Percentiles rank a stretch among this genome's conserved stretches.
These are phyloP conservation scores for Tylopilus intermedius DNA, from an alignment of 768 basidiomycete genomes.

Conservation along the genomic window DNA sequence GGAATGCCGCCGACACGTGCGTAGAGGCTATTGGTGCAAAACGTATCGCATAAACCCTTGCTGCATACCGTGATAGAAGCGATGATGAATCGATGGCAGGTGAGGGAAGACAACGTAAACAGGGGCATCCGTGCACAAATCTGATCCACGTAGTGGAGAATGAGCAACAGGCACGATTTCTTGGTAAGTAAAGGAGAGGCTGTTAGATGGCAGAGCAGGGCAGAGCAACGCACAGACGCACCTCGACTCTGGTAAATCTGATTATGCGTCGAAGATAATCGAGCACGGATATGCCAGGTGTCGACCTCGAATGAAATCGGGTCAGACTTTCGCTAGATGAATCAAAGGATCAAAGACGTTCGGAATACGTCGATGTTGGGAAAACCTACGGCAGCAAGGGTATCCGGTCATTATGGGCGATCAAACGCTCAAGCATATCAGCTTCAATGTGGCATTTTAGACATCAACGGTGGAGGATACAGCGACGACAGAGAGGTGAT, in stretches of 20 bases:
- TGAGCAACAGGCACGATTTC: constrained; percentile 78
- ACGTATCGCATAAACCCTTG: constrained; percentile 93
- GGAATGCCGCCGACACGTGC: constrained; percentile 95
- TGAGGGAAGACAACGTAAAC: constrained; percentile 93
- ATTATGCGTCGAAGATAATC: constrained; percentile 95
- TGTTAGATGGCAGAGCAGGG: constrained; percentile 7
- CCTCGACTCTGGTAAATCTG: constrained; percentile 93
- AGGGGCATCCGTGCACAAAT: constrained; percentile 82
- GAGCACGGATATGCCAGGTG: constrained; percentile 80
- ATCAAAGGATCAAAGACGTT: constrained; percentile 19
- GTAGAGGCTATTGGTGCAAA: constrained; percentile 92
- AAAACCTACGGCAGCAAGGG: constrained; percentile 73
- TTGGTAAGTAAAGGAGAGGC: constrained; percentile 25
- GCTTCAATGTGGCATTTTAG: constrained; percentile 44
- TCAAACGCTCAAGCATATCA: constrained; percentile 94
- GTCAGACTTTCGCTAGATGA: constrained; percentile 75
- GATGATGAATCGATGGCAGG: constrained; percentile 97
- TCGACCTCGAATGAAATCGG: constrained; percentile 91
- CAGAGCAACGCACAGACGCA: constrained; percentile 32
- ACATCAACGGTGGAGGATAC: constrained; percentile 16
- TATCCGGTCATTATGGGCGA: constrained; percentile 94
- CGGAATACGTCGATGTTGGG: constrained; percentile 8
- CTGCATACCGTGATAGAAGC: constrained; percentile 86
- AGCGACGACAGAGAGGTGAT: constrained; percentile 24
- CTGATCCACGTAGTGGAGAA: constrained; percentile 87